Evolutionary conservation across 768 basidiomycete species (phyloP), one percentile per base, ranked within the genome.

Genomic region (Saitozyma podzolica): DNA sequence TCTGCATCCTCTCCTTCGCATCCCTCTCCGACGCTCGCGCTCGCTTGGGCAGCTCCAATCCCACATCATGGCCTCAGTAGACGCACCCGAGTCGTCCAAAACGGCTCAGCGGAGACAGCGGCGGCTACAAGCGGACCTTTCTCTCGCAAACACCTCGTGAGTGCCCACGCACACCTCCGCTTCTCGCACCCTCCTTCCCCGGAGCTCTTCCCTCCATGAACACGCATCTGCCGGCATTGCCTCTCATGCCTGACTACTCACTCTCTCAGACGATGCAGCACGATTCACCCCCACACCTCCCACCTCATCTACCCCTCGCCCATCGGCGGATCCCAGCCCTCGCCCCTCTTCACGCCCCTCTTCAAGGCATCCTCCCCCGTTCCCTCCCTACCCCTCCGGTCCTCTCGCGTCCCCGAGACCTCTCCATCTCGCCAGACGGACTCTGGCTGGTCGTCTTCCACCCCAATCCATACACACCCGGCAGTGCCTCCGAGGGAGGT

Each of bases 371-470:
- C 61, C 4, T 54, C 63, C 14, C 68, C 74, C 48, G 63, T 42
- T 53, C 64, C 6, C 50, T 75, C 8, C 56, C 58, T 3, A 63
- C 59, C 5, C 65, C 74, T 4, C n/a, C 58, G 0, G 39, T 73
- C 41, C 50, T 72, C 0, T 49, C 62, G 9, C 69, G 68, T 1
- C 59, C 55, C 3, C 40, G 60, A 42, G 58, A 67, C 37, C 11
- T 72, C 3, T 64, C 62, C 9, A 20, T 67, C 17, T 68, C 66
- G 6, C 66, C 64, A 1, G 52, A 59, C 43, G 68, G 65, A 13
- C n/a, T 40, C 41, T 75, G 73, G 73, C 54, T 63, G 3, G 53
- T 64, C 19, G 62, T 67, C 39, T 75, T 65, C 56, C 70, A 75
- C 54, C 70, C 73, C 6, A 58, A 64, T 40, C 62, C 50, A 20